Base-by-base conservation (phyloP, 345 rosid species). In the Syzygium aqueum region DNA sequence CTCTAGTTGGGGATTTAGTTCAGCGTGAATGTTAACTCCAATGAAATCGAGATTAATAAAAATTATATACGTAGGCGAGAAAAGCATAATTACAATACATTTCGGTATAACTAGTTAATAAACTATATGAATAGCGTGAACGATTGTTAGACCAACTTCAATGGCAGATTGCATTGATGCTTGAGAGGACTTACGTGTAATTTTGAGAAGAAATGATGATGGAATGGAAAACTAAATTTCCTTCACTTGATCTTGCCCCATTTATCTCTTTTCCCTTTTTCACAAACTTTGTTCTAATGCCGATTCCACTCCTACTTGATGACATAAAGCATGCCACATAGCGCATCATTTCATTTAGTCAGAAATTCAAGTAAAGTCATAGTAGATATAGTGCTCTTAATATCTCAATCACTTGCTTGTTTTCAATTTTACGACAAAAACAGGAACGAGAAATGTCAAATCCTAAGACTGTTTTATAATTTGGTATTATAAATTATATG, bases 371-470 rank as follows among this genome's bases (percentile, higher is more conserved):
- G 63, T 22, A 1, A 56, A 56, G 61, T 57, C 63, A 23, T 25
- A 57, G 63, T 57, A 57, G 25, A 14, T 0, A 57, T 57, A 57
- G 63, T 57, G 63, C 63, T 2, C 25, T 57, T 57, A 10, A 57
- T 57, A 25, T 57, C 6, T 11, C 0, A 0, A 8, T n/a, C 0
- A 9, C 63, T 57, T 57, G n/a, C 63, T 57, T 57, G 14, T 0
- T 57, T 3, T 61, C 0, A 61, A n/a, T 61, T n/a, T 14, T n/a
- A 14, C 10, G 33, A 13, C 11, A 61, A n/a, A 61, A 61, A 5
- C 37, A 61, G 13, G 0, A 61, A 61, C 13, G 37, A 61, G 77
- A 28, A 63, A 63, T 28, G 19, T 14, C 10, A 63, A 28, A 63
- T 28, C 0, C 77, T 28, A 14, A 28, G 21, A 15, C 30, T 2